These are phyloP conservation scores for Pinus tabuliformis DNA, from an alignment of 75 land plant species.

Conservation along the genomic window DNA sequence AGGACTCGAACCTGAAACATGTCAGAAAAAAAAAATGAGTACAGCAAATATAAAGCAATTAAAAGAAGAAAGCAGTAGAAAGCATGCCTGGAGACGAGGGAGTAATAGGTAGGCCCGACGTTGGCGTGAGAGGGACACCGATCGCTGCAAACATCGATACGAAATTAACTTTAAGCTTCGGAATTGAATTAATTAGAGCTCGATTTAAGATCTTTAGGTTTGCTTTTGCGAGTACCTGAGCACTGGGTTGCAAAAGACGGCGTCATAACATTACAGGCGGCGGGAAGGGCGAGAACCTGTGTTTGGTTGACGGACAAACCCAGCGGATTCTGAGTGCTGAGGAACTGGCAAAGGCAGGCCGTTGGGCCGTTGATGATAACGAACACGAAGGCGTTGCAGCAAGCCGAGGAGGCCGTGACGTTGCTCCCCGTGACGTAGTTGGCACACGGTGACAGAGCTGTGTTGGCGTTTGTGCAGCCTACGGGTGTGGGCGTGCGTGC, in stretches of 20 bases:
- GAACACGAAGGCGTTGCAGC: conserved; percentile 6
- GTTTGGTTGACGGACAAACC: conserved; percentile 8
- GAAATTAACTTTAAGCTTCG: background rate
- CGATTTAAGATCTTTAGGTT: background rate
- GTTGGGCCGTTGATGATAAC: conserved; percentile 2
- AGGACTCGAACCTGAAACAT: conserved; percentile 2
- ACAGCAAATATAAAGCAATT: no score
- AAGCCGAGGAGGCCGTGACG: conserved; percentile 5
- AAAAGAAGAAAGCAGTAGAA: no score
- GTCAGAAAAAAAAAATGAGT: background rate
- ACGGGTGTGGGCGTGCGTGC: background rate
- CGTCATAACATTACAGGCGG: conserved; percentile 9
- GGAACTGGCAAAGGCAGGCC: conserved; percentile 9
- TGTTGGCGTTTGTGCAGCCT: background rate
- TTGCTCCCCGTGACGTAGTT: background rate
- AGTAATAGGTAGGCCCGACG: no score
- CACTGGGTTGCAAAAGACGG: conserved; percentile 11
- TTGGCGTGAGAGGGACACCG: background rate
- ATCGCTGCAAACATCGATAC: background rate
- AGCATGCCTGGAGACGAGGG: no score
- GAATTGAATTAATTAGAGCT: background rate
- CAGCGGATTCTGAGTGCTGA: background rate
- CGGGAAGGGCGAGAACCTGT: conserved; percentile 9
- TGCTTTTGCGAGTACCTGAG: background rate
- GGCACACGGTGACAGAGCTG: background rate